Conservation (phyloP, 768 basidiomycete genomes). For the Mycena galericulata region DNA sequence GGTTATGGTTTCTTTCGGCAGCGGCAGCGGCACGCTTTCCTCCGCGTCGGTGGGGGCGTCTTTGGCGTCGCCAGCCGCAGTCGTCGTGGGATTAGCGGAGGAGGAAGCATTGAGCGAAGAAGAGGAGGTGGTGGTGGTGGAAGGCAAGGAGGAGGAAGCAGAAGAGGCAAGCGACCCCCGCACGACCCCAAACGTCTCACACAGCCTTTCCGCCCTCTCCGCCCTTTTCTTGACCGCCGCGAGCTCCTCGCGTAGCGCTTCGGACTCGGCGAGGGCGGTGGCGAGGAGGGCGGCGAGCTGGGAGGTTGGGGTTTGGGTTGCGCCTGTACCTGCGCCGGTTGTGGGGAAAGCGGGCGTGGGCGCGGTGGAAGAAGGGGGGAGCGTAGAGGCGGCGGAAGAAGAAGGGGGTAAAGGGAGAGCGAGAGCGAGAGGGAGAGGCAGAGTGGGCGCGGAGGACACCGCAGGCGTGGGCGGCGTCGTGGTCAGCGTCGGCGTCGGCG, state of each 20-base stretch:
- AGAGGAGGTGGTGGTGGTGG: constrained; percentile 35
- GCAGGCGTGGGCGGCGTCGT: no score
- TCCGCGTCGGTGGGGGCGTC: background rate
- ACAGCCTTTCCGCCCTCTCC: constrained; percentile 65
- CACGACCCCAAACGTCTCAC: constrained; percentile 41
- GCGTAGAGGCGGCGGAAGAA: background rate
- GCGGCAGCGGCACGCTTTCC: constrained; percentile 33
- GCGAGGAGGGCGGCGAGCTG: constrained; percentile 71
- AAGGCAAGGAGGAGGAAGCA: constrained; percentile 30
- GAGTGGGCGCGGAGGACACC: no score
- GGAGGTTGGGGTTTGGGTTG: constrained; percentile 47
- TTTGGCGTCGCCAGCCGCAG: background rate
- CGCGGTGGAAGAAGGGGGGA: background rate
- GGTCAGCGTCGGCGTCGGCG: background rate
- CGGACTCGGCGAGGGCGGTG: constrained; percentile 64
- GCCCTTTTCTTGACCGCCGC: constrained; percentile 53
- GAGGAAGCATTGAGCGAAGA: constrained; percentile 31
- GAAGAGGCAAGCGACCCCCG: background rate
- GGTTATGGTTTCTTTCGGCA: constrained; percentile 39
- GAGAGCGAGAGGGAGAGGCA: no score
- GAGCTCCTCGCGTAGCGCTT: constrained; percentile 65
- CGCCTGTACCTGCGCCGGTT: constrained; percentile 24
- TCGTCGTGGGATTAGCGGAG: background rate
- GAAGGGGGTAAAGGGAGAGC: background rate
- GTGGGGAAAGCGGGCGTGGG: constrained; percentile 4